Evolutionary conservation across 148 eudicot species (phyloP).

Genomic region (Cornus kousa): DNA sequence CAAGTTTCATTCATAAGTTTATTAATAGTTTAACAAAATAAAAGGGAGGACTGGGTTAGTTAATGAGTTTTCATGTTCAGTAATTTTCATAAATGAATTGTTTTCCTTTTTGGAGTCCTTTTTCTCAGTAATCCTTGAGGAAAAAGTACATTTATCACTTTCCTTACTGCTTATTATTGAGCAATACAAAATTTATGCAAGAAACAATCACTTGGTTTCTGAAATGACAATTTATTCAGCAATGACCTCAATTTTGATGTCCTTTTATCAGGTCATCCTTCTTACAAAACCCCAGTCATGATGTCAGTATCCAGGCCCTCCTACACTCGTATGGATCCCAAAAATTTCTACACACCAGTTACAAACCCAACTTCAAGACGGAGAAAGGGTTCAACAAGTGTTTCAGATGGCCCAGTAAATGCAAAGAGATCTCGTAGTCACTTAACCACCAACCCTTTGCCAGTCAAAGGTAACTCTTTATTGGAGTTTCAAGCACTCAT

Average conservation of each 20-base stretch:
- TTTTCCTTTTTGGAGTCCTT: neutral
- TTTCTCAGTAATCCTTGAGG: neutral
- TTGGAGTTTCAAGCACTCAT: neutral
- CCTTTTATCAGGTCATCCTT: conserved; percentile 41
- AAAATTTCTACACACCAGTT: conserved; percentile 40
- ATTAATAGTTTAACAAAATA: too few species aligned
- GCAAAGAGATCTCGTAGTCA: conserved; percentile 52
- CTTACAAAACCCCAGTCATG: conserved; percentile 34
- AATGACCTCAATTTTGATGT: neutral
- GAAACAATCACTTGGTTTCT: neutral
- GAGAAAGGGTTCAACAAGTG: conserved; percentile 45
- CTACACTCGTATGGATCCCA: conserved; percentile 25
- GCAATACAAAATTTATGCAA: neutral
- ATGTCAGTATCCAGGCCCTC: conserved; percentile 44
- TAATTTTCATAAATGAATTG: neutral
- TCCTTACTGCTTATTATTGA: neutral
- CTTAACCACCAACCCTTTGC: conserved; percentile 21
- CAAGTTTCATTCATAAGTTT: neutral
- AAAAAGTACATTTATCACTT: neutral
- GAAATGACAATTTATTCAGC: neutral
- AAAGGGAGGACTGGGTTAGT: neutral
- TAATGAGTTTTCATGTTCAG: neutral
- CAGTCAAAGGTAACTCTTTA: conserved; percentile 41
- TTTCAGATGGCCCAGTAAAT: conserved; percentile 28
- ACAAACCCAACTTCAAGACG: conserved; percentile 44